Base-by-base conservation (phyloP, 331 rosid species). In the Rosa hybrid region DNA sequence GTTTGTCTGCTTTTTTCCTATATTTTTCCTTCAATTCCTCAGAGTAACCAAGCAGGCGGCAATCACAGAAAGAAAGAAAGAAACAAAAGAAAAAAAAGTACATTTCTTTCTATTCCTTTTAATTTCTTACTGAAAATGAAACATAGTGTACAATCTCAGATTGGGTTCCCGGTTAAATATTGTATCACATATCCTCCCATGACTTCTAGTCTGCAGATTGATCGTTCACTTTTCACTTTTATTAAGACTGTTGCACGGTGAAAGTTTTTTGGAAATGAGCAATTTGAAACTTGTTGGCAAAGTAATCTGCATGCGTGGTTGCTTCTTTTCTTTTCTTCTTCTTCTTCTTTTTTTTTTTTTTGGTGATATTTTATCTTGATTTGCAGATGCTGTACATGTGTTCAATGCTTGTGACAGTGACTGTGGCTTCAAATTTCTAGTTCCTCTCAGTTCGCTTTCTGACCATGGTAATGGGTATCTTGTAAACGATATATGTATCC, bases 321-420 rank as follows among this genome's bases (percentile, higher is more conserved):
- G 34, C 17, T 12, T 25, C 16, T 0, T 25, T 60, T 60, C 39
- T 12, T 25, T 60, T 34, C 12, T 2, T 8, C 30, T 27, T 27
- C 30, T 27, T 27, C 30, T 27, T 27, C 30, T 30, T 30, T 30
- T 23, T 23, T 2, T 10, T 1, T 2, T 17, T 39, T 17, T 41
- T 68, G 17, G 18, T 27, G 34, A 68, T 68, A 41, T 68, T 18
- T 30, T 39, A 41, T 39, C 41, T 39, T 39, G 25, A 17, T 39
- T 42, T 48, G 13, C 76, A 72, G 76, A 72, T 1, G 53, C 62
- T 72, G 21, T 20, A 30, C 76, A 25, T 50, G 18, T 46, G n/a
- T 72, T 72, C 21, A 72, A 14, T 48, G 34, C 59, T 21, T 12
- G 39, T 14, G 76, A 72, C 34, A 72, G 76, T 72, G 12, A 23